phyloP scores from a whole-genome alignment of 2,329 filamentous ascomycete genomes.

The Fusarium kyushuense region DNA sequence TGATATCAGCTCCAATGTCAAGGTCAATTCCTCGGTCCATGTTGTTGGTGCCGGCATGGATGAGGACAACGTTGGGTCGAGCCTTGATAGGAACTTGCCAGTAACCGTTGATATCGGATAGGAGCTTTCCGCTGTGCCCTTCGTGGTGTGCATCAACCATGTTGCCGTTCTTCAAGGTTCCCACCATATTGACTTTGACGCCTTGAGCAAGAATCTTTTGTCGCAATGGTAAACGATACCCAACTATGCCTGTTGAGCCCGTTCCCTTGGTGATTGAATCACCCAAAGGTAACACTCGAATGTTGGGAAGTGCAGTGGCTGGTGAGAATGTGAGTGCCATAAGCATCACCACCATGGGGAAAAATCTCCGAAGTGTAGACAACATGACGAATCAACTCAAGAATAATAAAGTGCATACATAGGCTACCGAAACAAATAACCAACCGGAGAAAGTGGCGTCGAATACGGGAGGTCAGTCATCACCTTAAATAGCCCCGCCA shows the following conservation, averaged over 20 bases:
- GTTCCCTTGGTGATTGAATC: slow-evolving; percentile 39
- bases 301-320: slow-evolving; percentile 15
- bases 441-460: slow-evolving; percentile 18
- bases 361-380: neutral
- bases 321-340: neutral
- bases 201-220: slow-evolving; percentile 18
- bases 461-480: neutral
- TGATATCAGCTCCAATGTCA: slow-evolving; percentile 3
- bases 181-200: slow-evolving; percentile 29
- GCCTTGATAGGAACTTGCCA: slow-evolving; percentile 30
- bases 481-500: slow-evolving; percentile 16
- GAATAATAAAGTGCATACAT: neutral
- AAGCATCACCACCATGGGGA: neutral
- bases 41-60: slow-evolving; percentile 37
- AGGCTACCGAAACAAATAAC: neutral
- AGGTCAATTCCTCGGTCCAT: slow-evolving; percentile 28
- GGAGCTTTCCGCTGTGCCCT: slow-evolving; percentile 31
- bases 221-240: slow-evolving; percentile 20
- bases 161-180: slow-evolving; percentile 14
- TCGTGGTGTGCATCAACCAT: slow-evolving; percentile 33
- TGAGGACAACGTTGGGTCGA: slow-evolving; percentile 31
- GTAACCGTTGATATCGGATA: slow-evolving; percentile 24
- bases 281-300: slow-evolving; percentile 26
- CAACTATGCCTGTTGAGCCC: slow-evolving; percentile 20
- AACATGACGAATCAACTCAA: slow-evolving; percentile 7